phyloP scores from a whole-genome alignment of 768 basidiomycete genomes.

The Serendipita vermifera region DNA sequence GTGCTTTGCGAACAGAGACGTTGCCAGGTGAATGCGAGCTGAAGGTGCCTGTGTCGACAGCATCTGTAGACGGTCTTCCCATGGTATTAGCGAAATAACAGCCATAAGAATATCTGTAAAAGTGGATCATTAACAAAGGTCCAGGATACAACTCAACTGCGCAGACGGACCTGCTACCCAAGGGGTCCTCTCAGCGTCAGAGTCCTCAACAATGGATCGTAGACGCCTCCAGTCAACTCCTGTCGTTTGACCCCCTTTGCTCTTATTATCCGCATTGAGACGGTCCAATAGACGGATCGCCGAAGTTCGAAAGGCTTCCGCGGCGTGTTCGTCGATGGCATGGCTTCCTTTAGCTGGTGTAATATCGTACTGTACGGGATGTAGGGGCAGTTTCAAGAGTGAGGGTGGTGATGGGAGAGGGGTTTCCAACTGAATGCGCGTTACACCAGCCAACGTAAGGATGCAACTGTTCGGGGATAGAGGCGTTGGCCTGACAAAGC shows the following conservation, averaged over 20 bases:
- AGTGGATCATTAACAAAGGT: neutral
- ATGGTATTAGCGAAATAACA: constrained; percentile 7
- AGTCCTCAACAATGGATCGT: constrained; percentile 58
- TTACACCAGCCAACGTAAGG: constrained; percentile 58
- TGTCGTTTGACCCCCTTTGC: constrained; percentile 28
- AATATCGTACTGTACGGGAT: constrained; percentile 33
- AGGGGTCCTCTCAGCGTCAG: constrained; percentile 45
- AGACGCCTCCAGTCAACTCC: constrained; percentile 60
- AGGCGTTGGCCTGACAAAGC: constrained; percentile 49
- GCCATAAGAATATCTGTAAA: constrained; percentile 29
- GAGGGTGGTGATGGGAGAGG: constrained; percentile 24
- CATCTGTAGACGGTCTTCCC: constrained; percentile 19
- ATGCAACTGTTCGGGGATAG: constrained; percentile 49
- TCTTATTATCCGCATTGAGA: constrained; percentile 28
- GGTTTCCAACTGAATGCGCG: constrained; percentile 44
- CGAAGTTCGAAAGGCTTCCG: constrained; percentile 56
- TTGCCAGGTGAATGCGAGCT: constrained; percentile 51
- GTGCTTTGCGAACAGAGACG: constrained; percentile 60
- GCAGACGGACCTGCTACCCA: constrained; percentile 65
- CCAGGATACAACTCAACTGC: neutral
- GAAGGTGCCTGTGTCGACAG: constrained; percentile 47
- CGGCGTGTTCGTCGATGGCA: constrained; percentile 39
- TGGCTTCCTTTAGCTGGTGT: constrained; percentile 24
- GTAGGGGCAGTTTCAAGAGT: constrained; percentile 26
- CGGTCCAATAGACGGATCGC: constrained; percentile 56